Evolutionary conservation across 345 rosid genomes (phyloP).

Genomic region (Citrus sp.): DNA sequence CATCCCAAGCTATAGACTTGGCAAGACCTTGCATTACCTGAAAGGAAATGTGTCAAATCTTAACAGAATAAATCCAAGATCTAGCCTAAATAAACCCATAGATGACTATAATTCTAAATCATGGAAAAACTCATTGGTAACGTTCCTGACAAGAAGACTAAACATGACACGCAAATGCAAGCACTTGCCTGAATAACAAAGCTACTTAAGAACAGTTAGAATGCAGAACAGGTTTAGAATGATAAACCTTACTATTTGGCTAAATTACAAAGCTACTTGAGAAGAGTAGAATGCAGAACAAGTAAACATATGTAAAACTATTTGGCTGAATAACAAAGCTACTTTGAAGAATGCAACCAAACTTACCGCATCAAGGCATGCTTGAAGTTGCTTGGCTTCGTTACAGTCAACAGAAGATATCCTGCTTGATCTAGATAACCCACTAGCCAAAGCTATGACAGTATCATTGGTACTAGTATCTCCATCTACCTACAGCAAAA

Average conservation of each 20-base stretch:
- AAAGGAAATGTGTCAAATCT: not conserved
- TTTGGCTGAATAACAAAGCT: too few relatives aligned
- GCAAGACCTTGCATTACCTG: constrained; percentile 99
- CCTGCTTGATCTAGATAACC: constrained; percentile 68
- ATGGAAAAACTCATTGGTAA: not conserved
- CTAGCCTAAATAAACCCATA: not conserved
- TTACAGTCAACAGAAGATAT: constrained; percentile 58
- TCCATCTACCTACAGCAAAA: constrained; percentile 78
- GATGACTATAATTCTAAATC: not conserved
- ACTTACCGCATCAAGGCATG: constrained; percentile 85
- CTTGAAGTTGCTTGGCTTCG: constrained; percentile 82
- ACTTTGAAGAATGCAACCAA: constrained; percentile 4
- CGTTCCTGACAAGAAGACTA: not conserved
- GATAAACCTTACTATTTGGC: not conserved
- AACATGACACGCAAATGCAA: not conserved
- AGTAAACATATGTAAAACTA: too few relatives aligned
- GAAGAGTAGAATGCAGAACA: too few relatives aligned
- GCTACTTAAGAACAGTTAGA: not conserved
- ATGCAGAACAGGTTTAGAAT: not conserved
- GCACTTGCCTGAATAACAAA: not conserved
- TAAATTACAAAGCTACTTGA: too few relatives aligned
- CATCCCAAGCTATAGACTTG: constrained; percentile 99
- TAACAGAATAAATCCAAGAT: not conserved
- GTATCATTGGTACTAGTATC: constrained; percentile 95
- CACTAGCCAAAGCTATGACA: constrained; percentile 87